A percentile compares a stretch with the other conserved stretches of the same genome.
phyloP scores from a whole-genome alignment of 306 rosid species.

The Styphnolobium japonicum region DNA sequence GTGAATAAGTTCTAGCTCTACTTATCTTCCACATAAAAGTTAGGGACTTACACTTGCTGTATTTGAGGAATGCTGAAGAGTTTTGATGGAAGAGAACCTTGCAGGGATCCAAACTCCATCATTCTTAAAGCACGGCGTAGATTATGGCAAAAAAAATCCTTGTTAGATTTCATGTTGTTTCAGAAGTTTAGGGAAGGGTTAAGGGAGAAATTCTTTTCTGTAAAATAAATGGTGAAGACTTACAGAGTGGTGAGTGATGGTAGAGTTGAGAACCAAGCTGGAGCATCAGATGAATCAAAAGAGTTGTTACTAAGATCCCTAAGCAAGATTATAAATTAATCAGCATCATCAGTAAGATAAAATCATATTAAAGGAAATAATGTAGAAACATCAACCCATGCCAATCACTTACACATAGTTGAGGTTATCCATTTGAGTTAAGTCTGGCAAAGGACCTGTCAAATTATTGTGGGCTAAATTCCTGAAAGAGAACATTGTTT shows the following conservation, averaged over 20 bases:
- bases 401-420: conserved; percentile 70
- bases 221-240: conserved; percentile 32
- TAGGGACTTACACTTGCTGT: conserved; percentile 82
- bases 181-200: neutral
- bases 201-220: neutral
- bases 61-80: conserved; percentile 68
- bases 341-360: conserved; percentile 16
- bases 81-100: conserved; percentile 67
- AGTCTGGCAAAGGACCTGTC: conserved; percentile 71
- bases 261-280: conserved; percentile 67
- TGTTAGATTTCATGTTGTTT: conserved; percentile 10
- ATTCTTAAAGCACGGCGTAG: conserved; percentile 37
- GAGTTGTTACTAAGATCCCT: conserved; percentile 93
- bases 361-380: conserved; percentile 1
- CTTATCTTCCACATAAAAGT: neutral
- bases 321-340: conserved; percentile 14
- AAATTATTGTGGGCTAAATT: conserved; percentile 65
- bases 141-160: neutral
- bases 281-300: conserved; percentile 68
- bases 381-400: conserved; percentile 5
- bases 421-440: conserved; percentile 60
- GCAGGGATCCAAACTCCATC: conserved; percentile 72
- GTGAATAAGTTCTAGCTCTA: neutral
- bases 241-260: conserved; percentile 82
- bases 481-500: conserved; percentile 44